Conservation (phyloP, 148 eudicot species). For the Linanthus parryae region DNA sequence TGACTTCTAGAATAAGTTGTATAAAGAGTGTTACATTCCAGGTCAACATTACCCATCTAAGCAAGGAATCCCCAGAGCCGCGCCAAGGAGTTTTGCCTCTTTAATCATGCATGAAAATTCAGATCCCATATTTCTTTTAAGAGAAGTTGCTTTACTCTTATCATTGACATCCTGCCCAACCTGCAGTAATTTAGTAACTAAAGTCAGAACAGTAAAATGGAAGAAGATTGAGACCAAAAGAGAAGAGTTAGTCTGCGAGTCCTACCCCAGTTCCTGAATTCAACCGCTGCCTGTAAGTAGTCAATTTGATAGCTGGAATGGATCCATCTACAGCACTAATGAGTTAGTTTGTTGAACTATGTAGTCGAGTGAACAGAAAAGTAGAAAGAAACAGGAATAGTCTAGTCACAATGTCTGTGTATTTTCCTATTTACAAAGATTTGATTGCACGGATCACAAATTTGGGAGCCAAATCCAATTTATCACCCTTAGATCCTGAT, state of each 20-base stretch:
- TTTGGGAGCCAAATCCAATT: no score
- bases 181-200: constrained; percentile 33
- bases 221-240: not conserved
- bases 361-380: no score
- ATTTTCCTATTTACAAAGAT: no score
- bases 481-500: no score
- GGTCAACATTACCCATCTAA: constrained; percentile 65
- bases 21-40: constrained; percentile 5
- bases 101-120: constrained; percentile 85
- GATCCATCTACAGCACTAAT: constrained; percentile 60
- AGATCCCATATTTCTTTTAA: constrained; percentile 82
- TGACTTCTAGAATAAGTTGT: no score
- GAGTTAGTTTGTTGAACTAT: not conserved
- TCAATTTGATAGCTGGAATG: constrained; percentile 79
- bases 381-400: no score
- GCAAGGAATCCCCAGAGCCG: constrained; percentile 83
- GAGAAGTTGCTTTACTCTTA: constrained; percentile 35
- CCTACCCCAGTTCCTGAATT: constrained; percentile 55
- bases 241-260: not conserved
- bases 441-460: no score
- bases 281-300: constrained; percentile 76
- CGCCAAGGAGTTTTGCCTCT: constrained; percentile 73
- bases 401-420: no score
- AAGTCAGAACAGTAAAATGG: not conserved
- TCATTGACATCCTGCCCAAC: constrained; percentile 40